Base-by-base conservation (phyloP, 208 protist species). In the Trypanosoma scelopori region DNA sequence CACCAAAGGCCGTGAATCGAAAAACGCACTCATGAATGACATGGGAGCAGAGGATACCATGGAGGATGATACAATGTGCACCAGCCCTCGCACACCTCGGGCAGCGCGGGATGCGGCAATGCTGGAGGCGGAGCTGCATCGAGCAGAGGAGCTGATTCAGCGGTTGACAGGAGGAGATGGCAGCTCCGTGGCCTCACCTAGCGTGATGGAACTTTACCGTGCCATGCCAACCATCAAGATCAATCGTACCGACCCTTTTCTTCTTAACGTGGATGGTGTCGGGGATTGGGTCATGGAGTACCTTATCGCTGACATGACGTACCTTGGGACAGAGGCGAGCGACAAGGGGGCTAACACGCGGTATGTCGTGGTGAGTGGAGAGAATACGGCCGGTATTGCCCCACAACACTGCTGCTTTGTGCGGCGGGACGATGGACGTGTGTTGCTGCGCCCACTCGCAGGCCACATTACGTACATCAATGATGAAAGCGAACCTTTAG, bases 231-330 rank as follows among this genome's bases (percentile, higher is more conserved):
- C 66, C 16, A 53, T 73, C 2, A 72, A 53, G 37, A 23, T 67
- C 5, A 55, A 66, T 32, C 66, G 73, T 27, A 69, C 68, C 62
- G 74, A 69, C 9, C 79, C 79, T 4, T 92, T 91, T 57, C 23
- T 94, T 60, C 65, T 94, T 23, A 92, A 94, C 62, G 64, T 92
- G 32, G 81, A 88, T 63, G 84, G 81, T 18, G 73, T 74, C 22
- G 85, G 85, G 3, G 76, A 88, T 45, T 94, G 85, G 85, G 74
- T 94, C 0, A 62, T 85, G 7, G 84, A 79, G 5, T 70, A 91
- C 51, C 59, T 93, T 45, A 66, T 67, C 6, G 52, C 57, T 0
- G 63, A 42, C 2, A 30, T 64, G 18, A 84, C 77, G 7, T 78
- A 65, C 48, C 58, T 93, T 0, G 84, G 82, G 28, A 69, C 58